A percentile compares a stretch with the other conserved stretches of the same genome.
Evolutionary conservation across 495 filamentous ascomycete species (phyloP).

Genomic region (Penicillium cosmopolitanum): DNA sequence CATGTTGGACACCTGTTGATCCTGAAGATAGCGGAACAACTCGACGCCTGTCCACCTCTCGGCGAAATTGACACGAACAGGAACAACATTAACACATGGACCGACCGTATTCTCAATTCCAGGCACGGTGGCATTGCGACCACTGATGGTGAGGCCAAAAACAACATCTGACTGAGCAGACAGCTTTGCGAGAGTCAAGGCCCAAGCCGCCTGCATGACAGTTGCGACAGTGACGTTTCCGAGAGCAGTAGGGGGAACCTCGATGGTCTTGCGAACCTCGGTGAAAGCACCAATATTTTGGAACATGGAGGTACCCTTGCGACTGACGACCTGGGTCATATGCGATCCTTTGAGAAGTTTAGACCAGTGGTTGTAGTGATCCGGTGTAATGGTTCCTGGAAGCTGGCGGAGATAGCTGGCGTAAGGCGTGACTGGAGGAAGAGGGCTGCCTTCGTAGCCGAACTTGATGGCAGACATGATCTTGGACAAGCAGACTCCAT

Average conservation of each 20-base stretch:
- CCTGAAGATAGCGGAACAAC: constrained; percentile 58
- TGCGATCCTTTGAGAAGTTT: constrained; percentile 46
- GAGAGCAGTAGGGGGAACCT: constrained; percentile 42
- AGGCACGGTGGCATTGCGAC: constrained; percentile 58
- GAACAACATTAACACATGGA: constrained; percentile 63
- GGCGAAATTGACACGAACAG: constrained; percentile 56
- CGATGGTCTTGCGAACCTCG: constrained; percentile 42
- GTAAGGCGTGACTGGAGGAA: constrained; percentile 54
- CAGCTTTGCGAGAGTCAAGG: constrained; percentile 54
- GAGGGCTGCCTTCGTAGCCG: constrained; percentile 52
- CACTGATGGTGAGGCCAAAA: constrained; percentile 58
- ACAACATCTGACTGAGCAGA: constrained; percentile 55
- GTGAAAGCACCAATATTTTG: constrained; percentile 42
- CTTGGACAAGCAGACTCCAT: constrained; percentile 68
- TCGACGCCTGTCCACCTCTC: constrained; percentile 53
- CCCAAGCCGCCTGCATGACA: constrained; percentile 61
- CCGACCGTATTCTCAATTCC: constrained; percentile 59
- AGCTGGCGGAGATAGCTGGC: constrained; percentile 61
- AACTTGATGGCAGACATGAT: constrained; percentile 59
- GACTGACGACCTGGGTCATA: constrained; percentile 51
- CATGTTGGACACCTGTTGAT: constrained; percentile 62
- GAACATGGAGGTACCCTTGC: constrained; percentile 42
- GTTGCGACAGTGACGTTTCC: constrained; percentile 59
- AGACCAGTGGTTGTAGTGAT: constrained; percentile 58
- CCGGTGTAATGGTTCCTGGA: constrained; percentile 45